phyloP scores from a whole-genome alignment of 1,284 basidiomycete genomes.

The Ustilago bromivora region DNA sequence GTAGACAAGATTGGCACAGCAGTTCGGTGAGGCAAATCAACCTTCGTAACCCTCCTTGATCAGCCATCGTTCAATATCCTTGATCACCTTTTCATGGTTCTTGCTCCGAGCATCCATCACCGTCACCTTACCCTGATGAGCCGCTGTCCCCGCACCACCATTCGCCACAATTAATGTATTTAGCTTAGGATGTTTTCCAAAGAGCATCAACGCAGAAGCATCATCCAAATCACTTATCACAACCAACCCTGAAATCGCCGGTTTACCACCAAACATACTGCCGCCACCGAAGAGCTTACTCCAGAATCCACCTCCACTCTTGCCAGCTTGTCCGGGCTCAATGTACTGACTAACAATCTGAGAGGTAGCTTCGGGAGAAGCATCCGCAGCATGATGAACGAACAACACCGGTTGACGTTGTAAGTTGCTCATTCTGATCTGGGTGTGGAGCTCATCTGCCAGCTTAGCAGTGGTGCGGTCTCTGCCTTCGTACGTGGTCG shows the following conservation, averaged over 20 bases:
- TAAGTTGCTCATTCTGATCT: constrained; percentile 41
- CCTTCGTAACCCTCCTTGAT: constrained; percentile 46
- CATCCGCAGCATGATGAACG: constrained; percentile 30
- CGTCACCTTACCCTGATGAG: constrained; percentile 27
- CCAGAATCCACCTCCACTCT: constrained; percentile 20
- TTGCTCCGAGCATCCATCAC: constrained; percentile 17
- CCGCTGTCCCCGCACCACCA: constrained; percentile 9
- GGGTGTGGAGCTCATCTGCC: constrained; percentile 41
- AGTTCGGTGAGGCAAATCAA: constrained; percentile 3
- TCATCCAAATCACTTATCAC: constrained; percentile 40
- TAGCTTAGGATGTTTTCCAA: constrained; percentile 39
- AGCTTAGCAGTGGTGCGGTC: constrained; percentile 5
- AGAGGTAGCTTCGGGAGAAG: neutral
- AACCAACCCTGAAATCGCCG: constrained; percentile 38
- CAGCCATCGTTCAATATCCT: constrained; percentile 48
- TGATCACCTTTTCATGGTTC: constrained; percentile 32
- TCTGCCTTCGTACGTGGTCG: neutral
- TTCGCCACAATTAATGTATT: constrained; percentile 43
- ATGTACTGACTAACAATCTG: constrained; percentile 41
- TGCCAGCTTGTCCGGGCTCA: constrained; percentile 7
- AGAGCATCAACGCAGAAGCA: constrained; percentile 19
- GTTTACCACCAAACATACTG: constrained; percentile 28
- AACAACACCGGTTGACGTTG: constrained; percentile 52
- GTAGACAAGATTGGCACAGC: neutral
- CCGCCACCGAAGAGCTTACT: constrained; percentile 38